Base-by-base conservation (phyloP, 768 basidiomycete genomes). In the Mycena alexandri region DNA sequence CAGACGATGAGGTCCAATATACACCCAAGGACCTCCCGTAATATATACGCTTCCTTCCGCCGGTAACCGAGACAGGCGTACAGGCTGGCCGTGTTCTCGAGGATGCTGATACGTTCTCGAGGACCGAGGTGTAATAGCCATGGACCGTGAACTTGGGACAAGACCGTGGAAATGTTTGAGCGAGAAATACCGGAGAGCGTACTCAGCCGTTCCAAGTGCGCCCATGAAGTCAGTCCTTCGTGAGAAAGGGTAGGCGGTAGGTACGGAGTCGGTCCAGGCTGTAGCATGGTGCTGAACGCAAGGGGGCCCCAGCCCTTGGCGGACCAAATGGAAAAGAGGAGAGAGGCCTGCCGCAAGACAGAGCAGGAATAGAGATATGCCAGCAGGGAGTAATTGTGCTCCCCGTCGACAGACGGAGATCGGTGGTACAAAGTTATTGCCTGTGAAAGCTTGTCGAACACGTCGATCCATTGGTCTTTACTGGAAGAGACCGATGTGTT, bases 291-390 rank as follows among this genome's bases (percentile, higher is more conserved):
- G 19, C 88, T 87, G 69, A 94, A 90, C 4, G 93, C 90, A 34
- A 92, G 81, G 0, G 89, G 87, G 3, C 93, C 93, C 91, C 94
- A 95, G 24, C 95, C 95, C 76, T 93, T 93, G n/a, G 91, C 87
- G 50, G 91, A 89, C 92, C 93, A 93, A 11, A 94, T 81, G 22
- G 92, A 85, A 74, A 93, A 92, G 17, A 95, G 82, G 54, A 96
- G 83, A 2, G 87, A 85, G 8, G 91, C 80, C 74, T 93, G 93
- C 44, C 94, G 88, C 12, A 96, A 81, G 54, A 94, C 86, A 79
- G 87, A 78, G 77, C 84, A 84, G 72, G 83, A 83, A 76, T 92
- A 93, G 33, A 95, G 81, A 73, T 90, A 88, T 2, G 92, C 82
- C 29, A 90, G 83, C 64, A 89, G 82, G n/a, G 86, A 85, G 72